Conservation (phyloP, 2,329 filamentous ascomycete species). For the Aaosphaeria arxii region DNA sequence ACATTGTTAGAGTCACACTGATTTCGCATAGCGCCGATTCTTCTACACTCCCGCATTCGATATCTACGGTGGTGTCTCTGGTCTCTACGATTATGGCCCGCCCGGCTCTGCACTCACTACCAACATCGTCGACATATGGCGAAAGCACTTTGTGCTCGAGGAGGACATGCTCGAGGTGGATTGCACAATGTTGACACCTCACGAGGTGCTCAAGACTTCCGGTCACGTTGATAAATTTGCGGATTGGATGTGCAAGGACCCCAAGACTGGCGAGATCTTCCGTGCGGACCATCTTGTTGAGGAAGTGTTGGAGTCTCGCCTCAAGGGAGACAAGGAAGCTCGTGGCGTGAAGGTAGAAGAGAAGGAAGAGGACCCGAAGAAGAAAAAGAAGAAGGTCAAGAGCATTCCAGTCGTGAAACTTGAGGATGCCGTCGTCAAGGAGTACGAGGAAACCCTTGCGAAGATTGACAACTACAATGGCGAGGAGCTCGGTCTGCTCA, state of each 20-base stretch:
- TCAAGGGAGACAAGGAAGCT: constrained; percentile 90
- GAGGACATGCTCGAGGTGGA: constrained; percentile 92
- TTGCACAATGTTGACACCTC: constrained; percentile 89
- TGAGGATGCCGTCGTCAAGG: constrained; percentile 78
- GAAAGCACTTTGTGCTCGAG: constrained; percentile 89
- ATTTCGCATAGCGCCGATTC: constrained; percentile 31
- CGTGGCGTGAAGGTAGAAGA: constrained; percentile 75
- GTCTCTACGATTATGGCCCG: constrained; percentile 91
- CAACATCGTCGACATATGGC: constrained; percentile 85
- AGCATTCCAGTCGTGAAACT: constrained; percentile 66
- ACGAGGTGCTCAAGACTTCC: constrained; percentile 86
- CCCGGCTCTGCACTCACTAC: constrained; percentile 82
- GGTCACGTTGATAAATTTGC: constrained; percentile 98
- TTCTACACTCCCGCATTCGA: constrained; percentile 97
- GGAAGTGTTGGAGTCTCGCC: constrained; percentile 79
- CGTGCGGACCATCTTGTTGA: constrained; percentile 95
- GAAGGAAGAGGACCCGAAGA: constrained; percentile 75
- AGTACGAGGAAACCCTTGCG: constrained; percentile 89
- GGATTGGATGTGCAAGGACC: constrained; percentile 99
- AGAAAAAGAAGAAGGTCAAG: constrained; percentile 83
- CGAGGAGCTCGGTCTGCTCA: constrained; percentile 79
- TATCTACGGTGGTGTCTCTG: constrained; percentile 84
- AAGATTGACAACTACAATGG: constrained; percentile 95
- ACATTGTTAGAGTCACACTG: constrained; percentile 38
- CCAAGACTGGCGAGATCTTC: constrained; percentile 95